These are phyloP conservation scores for Metarhizium guizhouense DNA, from an alignment of 2,329 filamentous ascomycete genomes.

Conservation along the genomic window DNA sequence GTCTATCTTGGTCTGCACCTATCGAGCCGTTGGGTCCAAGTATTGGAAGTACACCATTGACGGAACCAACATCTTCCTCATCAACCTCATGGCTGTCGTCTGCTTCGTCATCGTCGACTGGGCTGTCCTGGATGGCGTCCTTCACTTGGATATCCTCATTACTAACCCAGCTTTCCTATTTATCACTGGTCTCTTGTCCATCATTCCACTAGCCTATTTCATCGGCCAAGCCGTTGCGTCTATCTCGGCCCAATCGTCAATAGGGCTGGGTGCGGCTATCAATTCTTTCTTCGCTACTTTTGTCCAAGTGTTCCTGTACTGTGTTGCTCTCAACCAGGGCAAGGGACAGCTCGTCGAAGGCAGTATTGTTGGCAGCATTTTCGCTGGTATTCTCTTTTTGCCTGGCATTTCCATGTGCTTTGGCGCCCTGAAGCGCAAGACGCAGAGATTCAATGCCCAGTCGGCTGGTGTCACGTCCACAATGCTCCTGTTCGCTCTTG, in stretches of 20 bases:
- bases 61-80: constrained; percentile 97
- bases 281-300: constrained; percentile 98
- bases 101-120: constrained; percentile 92
- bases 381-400: constrained; percentile 89
- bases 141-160: constrained; percentile 63
- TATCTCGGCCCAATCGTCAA: constrained; percentile 96
- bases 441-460: constrained; percentile 93
- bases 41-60: constrained; percentile 99
- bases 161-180: constrained; percentile 85
- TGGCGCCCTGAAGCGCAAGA: constrained; percentile 94
- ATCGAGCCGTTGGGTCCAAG: constrained; percentile 84
- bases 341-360: constrained; percentile 92
- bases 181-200: constrained; percentile 72
- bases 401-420: constrained; percentile 98
- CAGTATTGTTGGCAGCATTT: constrained; percentile 95
- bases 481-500: constrained; percentile 93
- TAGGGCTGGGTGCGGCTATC: constrained; percentile 93
- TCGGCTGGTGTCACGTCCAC: constrained; percentile 96
- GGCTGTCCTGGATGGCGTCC: constrained; percentile 59
- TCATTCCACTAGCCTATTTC: constrained; percentile 95
- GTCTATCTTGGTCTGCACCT: constrained; percentile 90
- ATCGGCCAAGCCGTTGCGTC: constrained; percentile 97
- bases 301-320: constrained; percentile 96
- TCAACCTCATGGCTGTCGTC: constrained; percentile 93
- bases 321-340: constrained; percentile 82